Evolutionary conservation across 139 green algal genomes (phyloP).

Genomic region (Tetraselmis striata): DNA sequence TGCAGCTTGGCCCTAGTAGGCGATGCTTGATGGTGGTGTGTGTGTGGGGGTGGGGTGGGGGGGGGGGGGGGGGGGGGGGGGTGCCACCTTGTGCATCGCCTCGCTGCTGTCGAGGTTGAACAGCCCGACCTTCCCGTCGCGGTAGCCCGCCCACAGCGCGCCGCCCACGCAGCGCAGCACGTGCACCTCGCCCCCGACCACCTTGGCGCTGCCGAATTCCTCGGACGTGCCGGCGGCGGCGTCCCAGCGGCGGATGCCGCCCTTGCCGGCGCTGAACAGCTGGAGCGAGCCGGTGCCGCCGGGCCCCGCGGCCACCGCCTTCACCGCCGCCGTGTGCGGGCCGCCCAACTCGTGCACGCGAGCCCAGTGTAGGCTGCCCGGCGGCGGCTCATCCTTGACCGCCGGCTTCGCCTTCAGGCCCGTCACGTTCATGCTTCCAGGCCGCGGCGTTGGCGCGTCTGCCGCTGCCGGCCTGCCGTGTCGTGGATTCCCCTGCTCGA

Average conservation of each 20-base stretch:
- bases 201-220: neutral
- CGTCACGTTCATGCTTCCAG: neutral
- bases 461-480: too few species aligned
- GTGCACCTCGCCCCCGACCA: neutral
- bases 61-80: too few species aligned
- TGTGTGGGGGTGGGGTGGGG: too few species aligned
- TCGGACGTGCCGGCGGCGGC: neutral
- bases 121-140: neutral
- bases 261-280: neutral
- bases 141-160: neutral
- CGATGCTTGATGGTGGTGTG: too few species aligned
- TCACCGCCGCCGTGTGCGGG: neutral
- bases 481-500: too few species aligned
- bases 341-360: neutral
- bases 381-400: neutral
- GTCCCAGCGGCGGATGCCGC: neutral
- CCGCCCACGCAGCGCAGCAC: neutral
- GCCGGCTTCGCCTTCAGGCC: neutral
- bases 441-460: too few species aligned
- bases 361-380: neutral
- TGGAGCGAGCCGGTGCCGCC: too few species aligned
- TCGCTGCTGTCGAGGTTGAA: neutral
- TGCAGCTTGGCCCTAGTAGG: too few species aligned
- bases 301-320: neutral
- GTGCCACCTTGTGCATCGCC: neutral